Evolutionary conservation across 257 asterid species (phyloP).

Genomic region (Nicotiana noctiflora): DNA sequence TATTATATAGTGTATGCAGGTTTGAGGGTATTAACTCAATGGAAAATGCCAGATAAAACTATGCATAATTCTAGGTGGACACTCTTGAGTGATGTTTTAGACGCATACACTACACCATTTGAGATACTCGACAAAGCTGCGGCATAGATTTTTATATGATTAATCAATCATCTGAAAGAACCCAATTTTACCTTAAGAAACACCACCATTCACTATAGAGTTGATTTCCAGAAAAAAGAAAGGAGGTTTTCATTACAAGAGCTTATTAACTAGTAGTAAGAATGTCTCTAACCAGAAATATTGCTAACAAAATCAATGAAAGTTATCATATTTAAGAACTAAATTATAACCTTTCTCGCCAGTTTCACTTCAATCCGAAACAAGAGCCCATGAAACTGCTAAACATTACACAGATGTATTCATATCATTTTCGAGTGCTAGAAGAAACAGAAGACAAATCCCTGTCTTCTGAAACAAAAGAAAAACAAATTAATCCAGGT

Average conservation of each 20-base stretch:
- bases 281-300: not conserved
- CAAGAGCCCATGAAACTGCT: not conserved
- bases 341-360: not conserved
- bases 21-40: too few relatives aligned
- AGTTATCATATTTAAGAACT: not conserved
- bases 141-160: too few relatives aligned
- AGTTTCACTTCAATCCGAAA: not conserved
- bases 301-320: not conserved
- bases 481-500: not conserved
- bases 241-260: not conserved
- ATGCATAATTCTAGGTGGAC: too few relatives aligned
- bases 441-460: not conserved
- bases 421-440: not conserved
- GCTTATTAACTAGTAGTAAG: not conserved
- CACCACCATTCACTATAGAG: not conserved
- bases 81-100: too few relatives aligned
- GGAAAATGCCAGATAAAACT: too few relatives aligned
- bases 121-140: too few relatives aligned
- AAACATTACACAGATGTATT: not conserved
- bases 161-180: not conserved
- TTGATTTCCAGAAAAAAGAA: not conserved
- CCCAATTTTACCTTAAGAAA: not conserved
- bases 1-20: too few relatives aligned
- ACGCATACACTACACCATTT: too few relatives aligned
- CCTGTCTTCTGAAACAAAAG: not conserved